These are phyloP conservation scores for Saccharomyces hybrid DNA, from an alignment of 1,139 yeast genomes.

Conservation along the genomic window DNA sequence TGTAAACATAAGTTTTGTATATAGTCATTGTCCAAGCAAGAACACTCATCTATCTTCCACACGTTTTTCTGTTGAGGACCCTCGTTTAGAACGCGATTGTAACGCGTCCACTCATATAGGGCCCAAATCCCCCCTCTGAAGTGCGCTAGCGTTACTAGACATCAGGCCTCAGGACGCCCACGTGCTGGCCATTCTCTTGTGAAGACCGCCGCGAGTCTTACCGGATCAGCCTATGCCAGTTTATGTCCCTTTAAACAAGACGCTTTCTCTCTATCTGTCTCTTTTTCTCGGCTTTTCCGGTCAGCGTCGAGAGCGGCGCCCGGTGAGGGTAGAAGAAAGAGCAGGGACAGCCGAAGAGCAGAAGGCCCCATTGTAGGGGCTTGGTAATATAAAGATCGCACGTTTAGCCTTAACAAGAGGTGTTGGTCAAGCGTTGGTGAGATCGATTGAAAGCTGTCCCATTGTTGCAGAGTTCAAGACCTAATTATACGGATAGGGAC, in stretches of 20 bases:
- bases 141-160: no score
- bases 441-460: neutral
- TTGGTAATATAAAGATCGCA: neutral
- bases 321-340: slow-evolving; percentile 1
- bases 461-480: neutral
- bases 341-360: neutral
- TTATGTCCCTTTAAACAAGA: neutral
- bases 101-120: no score
- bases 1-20: neutral
- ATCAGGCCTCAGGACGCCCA: neutral
- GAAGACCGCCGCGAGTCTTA: no score
- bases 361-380: neutral
- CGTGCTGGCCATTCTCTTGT: neutral
- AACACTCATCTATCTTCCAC: neutral
- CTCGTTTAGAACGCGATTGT: neutral
- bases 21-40: neutral
- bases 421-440: neutral
- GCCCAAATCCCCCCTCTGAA: no score
- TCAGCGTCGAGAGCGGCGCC: neutral
- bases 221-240: no score
- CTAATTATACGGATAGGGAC: no score
- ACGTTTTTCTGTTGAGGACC: neutral
- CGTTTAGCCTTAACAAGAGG: neutral
- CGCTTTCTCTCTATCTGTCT: neutral
- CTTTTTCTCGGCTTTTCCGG: neutral